Conservation (phyloP, 345 rosid species). For the Linum tenue region DNA sequence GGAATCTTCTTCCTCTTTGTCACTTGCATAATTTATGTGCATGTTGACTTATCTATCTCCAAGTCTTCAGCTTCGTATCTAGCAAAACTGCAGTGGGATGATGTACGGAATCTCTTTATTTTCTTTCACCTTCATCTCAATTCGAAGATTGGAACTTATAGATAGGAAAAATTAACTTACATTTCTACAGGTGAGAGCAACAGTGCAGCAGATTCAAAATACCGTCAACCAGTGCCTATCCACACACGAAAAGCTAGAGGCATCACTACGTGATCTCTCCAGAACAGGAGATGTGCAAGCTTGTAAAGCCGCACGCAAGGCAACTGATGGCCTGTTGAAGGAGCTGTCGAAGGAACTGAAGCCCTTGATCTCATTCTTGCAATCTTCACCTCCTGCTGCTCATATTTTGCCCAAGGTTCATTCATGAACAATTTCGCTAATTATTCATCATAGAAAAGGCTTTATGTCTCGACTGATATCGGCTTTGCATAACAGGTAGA, state of each 20-base stretch:
- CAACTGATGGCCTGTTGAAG: conserved; percentile 63
- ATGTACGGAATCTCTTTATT: conserved; percentile 30
- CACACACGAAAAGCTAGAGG: conserved; percentile 73
- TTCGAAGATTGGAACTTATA: neutral
- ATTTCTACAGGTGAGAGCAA: conserved; percentile 51
- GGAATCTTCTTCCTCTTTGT: conserved; percentile 73
- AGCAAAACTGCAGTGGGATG: conserved; percentile 96
- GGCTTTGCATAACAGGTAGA: conserved; percentile 44
- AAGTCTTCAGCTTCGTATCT: conserved; percentile 83
- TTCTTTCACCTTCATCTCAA: neutral
- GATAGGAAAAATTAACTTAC: neutral
- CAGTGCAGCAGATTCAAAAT: conserved; percentile 52
- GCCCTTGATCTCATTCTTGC: conserved; percentile 52
- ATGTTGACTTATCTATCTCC: conserved; percentile 82
- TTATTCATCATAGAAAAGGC: conserved; percentile 7
- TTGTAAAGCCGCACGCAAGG: conserved; percentile 81
- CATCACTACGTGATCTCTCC: conserved; percentile 77
- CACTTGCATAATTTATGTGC: conserved; percentile 58
- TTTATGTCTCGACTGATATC: neutral
- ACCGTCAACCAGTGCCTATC: conserved; percentile 55
- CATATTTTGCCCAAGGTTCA: conserved; percentile 71
- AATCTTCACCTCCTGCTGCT: conserved; percentile 56
- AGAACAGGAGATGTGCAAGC: conserved; percentile 88
- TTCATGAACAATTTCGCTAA: neutral
- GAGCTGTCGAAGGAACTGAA: conserved; percentile 70